These are phyloP conservation scores for Saccharomyces mikatae DNA, from an alignment of 805 yeast species.

Conservation along the genomic window DNA sequence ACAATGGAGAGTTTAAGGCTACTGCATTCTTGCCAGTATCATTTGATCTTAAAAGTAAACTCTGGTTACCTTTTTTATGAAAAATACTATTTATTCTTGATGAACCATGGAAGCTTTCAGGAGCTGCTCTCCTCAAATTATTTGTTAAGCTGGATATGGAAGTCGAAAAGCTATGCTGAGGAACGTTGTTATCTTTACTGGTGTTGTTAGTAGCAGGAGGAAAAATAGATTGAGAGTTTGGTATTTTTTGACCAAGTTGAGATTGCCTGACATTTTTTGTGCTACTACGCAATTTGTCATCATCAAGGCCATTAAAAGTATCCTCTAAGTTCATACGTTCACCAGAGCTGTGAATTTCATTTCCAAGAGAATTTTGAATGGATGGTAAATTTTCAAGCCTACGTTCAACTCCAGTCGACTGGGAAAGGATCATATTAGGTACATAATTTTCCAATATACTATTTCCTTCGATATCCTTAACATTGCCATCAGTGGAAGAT, in stretches of 20 bases:
- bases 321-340: slow-evolving; percentile 7
- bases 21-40: not conserved
- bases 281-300: not conserved
- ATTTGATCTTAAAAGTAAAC: slow-evolving; percentile 5
- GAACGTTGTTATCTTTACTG: not conserved
- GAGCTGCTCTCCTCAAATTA: slow-evolving; percentile 20
- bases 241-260: not conserved
- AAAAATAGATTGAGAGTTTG: not conserved
- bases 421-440: slow-evolving; percentile 41
- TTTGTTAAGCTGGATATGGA: slow-evolving; percentile 29
- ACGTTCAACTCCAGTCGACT: slow-evolving; percentile 45
- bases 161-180: slow-evolving; percentile 19
- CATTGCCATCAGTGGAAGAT: slow-evolving; percentile 3
- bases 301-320: not conserved
- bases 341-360: slow-evolving; percentile 5
- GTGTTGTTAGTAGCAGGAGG: not conserved
- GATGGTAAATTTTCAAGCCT: slow-evolving; percentile 31
- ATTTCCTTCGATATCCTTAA: not conserved
- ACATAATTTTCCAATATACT: slow-evolving; percentile 15
- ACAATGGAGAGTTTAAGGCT: not conserved
- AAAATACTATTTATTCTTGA: slow-evolving; percentile 8
- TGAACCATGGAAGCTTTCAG: slow-evolving; percentile 7
- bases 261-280: not conserved
- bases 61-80: slow-evolving; percentile 10
- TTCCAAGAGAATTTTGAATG: slow-evolving; percentile 26